These are phyloP conservation scores for Kwoniella pini DNA, from an alignment of 768 basidiomycete genomes.

Conservation along the genomic window DNA sequence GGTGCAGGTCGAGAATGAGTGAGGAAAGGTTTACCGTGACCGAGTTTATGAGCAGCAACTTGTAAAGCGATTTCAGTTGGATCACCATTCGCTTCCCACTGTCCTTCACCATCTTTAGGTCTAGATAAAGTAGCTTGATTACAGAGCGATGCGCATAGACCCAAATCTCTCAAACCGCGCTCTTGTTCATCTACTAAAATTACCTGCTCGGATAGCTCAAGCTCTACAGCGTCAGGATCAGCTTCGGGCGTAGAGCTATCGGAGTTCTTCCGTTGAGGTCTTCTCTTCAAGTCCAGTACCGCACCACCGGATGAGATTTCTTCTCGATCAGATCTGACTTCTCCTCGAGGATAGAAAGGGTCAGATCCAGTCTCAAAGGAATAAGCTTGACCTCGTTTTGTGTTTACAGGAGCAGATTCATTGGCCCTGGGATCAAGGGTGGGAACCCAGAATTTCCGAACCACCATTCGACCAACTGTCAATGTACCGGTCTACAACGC, in stretches of 20 bases:
- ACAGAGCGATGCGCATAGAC: constrained; percentile 56
- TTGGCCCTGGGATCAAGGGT: constrained; percentile 43
- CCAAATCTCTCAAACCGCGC: constrained; percentile 46
- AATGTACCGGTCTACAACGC: constrained; percentile 60
- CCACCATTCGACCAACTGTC: constrained; percentile 58
- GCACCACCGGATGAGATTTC: constrained; percentile 12
- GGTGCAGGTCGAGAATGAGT: constrained; percentile 36
- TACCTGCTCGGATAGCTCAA: constrained; percentile 26
- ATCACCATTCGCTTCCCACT: constrained; percentile 61
- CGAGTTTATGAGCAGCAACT: constrained; percentile 61
- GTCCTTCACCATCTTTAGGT: constrained; percentile 48
- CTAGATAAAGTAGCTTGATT: constrained; percentile 56
- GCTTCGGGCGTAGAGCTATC: constrained; percentile 20
- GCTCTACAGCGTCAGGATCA: constrained; percentile 19
- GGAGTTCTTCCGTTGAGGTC: constrained; percentile 19
- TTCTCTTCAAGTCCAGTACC: constrained; percentile 28
- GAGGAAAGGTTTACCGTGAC: constrained; percentile 57
- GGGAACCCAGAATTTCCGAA: constrained; percentile 58
- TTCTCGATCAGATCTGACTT: constrained; percentile 33
- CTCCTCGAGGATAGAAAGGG: constrained; percentile 54
- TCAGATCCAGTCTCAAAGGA: constrained; percentile 53
- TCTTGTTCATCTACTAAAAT: constrained; percentile 51
- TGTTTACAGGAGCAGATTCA: constrained; percentile 46
- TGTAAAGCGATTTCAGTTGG: constrained; percentile 64
- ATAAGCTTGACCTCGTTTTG: constrained; percentile 45